Evolutionary conservation across 169 alveolate species (phyloP), one percentile per base, ranked within the genome.

Genomic region (Plasmodium inui): DNA sequence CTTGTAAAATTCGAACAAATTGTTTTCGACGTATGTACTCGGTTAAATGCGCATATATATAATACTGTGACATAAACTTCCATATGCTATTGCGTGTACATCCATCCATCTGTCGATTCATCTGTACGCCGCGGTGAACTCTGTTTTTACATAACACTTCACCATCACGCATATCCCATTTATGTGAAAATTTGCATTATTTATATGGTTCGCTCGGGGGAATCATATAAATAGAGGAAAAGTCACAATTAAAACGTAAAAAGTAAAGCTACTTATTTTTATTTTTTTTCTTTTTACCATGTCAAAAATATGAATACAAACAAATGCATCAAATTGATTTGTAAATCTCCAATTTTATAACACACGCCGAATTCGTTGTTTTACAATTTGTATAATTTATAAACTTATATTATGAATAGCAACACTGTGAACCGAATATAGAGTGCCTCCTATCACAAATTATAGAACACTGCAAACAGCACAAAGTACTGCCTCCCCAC

Each of bases 221-320:
- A 76, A 71, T 89, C 55, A 72, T 17, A 67, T 71, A 39, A 32
- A 74, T 12, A 34, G 44, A 61, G 46, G 81, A 88, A 88, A 79
- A 30, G 85, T 26, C 19, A 93, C 28, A 41, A 72, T 55, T 26
- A 55, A 76, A 57, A 7, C 46, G 80, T 55, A 88, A 57, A 41
- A 78, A 67, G 34, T 32, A 44, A 86, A 78, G 32, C 53, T 73
- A 72, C 50, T 55, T 46, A 50, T 50, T 14, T 44, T 10, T 44
- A 2, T 44, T 7, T 41, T 46, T 12, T 3, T 17, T 14, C 1
- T n/a, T 46, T 37, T 72, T 80, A 53, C 28, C 22, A 50, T 92
- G 83, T 80, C 41, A 41, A 44, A 71, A 78, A 55, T 57, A 88
- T 37, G 94, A 88, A 78, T 57, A 76, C 81, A 74, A 55, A 88